phyloP scores from a whole-genome alignment of 2,329 filamentous ascomycete species.

The Diaporthe citri region DNA sequence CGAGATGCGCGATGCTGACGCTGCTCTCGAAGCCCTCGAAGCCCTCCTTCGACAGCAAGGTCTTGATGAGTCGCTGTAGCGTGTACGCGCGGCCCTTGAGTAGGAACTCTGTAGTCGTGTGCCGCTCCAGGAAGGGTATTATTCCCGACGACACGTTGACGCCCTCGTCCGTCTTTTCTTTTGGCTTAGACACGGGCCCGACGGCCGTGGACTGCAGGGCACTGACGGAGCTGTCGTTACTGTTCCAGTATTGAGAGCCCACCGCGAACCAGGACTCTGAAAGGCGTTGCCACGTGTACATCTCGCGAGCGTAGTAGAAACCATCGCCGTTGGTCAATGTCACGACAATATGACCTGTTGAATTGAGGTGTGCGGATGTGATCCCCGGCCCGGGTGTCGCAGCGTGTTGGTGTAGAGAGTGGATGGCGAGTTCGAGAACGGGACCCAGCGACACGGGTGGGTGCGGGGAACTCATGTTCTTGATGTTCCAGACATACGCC shows the following conservation, averaged over 20 bases:
- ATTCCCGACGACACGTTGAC: constrained; percentile 86
- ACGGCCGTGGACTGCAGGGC: constrained; percentile 81
- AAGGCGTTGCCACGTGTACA: constrained; percentile 95
- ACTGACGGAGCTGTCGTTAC: constrained; percentile 89
- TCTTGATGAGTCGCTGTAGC: constrained; percentile 91
- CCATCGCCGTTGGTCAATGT: constrained; percentile 95
- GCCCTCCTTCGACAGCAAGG: constrained; percentile 86
- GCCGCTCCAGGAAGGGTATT: constrained; percentile 91
- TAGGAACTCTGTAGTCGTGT: constrained; percentile 93
- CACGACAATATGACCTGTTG: constrained; percentile 86
- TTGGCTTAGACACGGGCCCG: constrained; percentile 65
- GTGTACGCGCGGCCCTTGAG: constrained; percentile 93
- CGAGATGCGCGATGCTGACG: constrained; percentile 93
- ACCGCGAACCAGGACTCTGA: constrained; percentile 99
- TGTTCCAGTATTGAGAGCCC: constrained; percentile 99
- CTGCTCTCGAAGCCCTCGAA: constrained; percentile 92
- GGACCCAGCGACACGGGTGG: constrained; percentile 91
- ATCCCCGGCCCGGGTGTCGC: constrained; percentile 85
- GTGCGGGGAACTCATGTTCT: constrained; percentile 84
- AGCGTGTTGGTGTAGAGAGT: constrained; percentile 80
- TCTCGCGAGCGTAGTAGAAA: constrained; percentile 85
- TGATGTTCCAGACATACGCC: constrained; percentile 94
- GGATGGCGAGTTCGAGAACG: constrained; percentile 86
- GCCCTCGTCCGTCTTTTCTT: constrained; percentile 60
- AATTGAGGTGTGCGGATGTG: constrained; percentile 92